These are phyloP conservation scores for Trichoderma endophyticum DNA, from an alignment of 2,329 filamentous ascomycete genomes.

Conservation along the genomic window DNA sequence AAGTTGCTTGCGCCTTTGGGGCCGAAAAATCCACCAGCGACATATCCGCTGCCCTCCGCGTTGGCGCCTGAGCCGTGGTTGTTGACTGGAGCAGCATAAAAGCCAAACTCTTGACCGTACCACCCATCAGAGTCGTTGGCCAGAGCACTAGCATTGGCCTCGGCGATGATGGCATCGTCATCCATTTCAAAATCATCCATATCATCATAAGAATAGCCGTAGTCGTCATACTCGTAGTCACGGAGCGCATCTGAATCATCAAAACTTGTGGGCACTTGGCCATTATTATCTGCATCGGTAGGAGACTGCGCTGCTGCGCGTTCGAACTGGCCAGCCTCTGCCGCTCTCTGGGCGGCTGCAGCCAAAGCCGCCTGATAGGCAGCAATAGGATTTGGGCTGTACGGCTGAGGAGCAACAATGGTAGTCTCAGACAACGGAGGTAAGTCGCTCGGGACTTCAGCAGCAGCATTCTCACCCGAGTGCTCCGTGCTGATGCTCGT, in stretches of 20 bases:
- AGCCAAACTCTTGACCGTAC: slow-evolving; percentile 95
- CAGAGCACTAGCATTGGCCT: slow-evolving; percentile 88
- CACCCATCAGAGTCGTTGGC: slow-evolving; percentile 91
- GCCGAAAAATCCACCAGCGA: slow-evolving; percentile 87
- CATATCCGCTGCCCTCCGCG: slow-evolving; percentile 53
- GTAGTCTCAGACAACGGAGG: slow-evolving; percentile 8
- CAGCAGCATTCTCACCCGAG: slow-evolving; percentile 13
- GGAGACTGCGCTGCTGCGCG: slow-evolving; percentile 51
- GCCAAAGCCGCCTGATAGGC: slow-evolving; percentile 83
- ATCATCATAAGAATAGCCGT: slow-evolving; percentile 57
- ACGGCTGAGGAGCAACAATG: slow-evolving; percentile 15
- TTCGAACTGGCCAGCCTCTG: slow-evolving; percentile 70
- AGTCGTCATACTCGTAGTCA: slow-evolving; percentile 51
- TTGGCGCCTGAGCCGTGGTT: slow-evolving; percentile 38
- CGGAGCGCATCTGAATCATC: not conserved
- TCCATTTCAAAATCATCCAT: slow-evolving; percentile 66
- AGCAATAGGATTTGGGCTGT: slow-evolving; percentile 38
- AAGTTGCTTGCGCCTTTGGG: slow-evolving; percentile 56
- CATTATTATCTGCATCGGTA: slow-evolving; percentile 22
- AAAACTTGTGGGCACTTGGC: not conserved
- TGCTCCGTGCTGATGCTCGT: slow-evolving; percentile 35
- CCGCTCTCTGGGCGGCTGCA: slow-evolving; percentile 74
- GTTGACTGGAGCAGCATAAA: slow-evolving; percentile 67
- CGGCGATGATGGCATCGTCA: slow-evolving; percentile 89
- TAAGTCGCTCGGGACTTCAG: not conserved